These are phyloP conservation scores for Smallanthus sonchifolius DNA, from an alignment of 129 eudicot species.

Conservation along the genomic window DNA sequence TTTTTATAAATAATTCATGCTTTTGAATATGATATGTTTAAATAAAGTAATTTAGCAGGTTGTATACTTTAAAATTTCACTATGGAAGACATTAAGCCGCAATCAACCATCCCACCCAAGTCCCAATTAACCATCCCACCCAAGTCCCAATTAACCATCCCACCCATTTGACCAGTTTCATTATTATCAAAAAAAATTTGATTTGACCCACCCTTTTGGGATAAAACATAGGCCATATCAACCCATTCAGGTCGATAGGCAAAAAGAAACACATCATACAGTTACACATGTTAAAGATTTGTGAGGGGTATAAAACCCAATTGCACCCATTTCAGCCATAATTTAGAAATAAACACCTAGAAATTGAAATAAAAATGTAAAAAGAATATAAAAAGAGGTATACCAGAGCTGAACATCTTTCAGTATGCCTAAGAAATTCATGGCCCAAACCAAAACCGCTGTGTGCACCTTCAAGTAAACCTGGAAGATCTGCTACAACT, in stretches of 20 bases:
- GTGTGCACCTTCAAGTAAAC: slow-evolving; percentile 97
- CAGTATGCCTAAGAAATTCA: slow-evolving; percentile 91
- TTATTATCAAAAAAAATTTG: no score
- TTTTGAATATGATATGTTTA: background rate
- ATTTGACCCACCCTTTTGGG: no score
- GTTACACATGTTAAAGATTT: no score
- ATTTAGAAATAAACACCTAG: background rate
- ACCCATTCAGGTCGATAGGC: no score
- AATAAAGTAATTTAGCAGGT: background rate
- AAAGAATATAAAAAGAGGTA: background rate
- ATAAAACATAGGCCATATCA: no score
- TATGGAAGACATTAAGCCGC: background rate
- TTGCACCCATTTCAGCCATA: background rate
- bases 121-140: no score
- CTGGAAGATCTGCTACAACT: slow-evolving; percentile 95
- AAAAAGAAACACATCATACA: no score
- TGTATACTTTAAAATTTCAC: background rate
- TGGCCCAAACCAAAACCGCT: slow-evolving; percentile 96
- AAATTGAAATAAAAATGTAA: background rate
- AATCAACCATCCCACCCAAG: no score
- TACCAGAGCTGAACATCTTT: slow-evolving; percentile 98
- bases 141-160: no score
- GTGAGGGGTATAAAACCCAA: no score
- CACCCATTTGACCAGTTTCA: no score
- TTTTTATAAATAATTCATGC: background rate